Conservation (phyloP, 164 flowering plant genomes). For the Magnolia sinica region DNA sequence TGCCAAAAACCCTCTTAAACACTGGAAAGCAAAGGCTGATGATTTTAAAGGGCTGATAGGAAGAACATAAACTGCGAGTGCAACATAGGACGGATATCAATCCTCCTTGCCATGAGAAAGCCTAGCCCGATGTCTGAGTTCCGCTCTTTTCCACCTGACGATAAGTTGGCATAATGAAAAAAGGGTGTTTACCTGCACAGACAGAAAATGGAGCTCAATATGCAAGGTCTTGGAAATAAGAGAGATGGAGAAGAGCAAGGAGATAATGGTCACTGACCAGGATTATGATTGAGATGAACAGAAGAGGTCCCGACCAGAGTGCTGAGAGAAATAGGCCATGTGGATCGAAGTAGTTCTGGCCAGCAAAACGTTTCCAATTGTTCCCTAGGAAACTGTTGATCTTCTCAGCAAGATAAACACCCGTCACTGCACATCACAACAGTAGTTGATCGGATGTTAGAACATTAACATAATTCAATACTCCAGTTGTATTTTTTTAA, state of each 20-base stretch:
- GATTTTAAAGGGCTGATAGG: not conserved
- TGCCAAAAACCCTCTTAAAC: too few relatives aligned
- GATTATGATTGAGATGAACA: constrained; percentile 61
- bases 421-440: constrained; percentile 53
- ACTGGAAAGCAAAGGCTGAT: not conserved
- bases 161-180: constrained; percentile 64
- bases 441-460: not conserved
- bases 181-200: constrained; percentile 71
- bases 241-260: not conserved
- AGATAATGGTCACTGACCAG: constrained; percentile 51
- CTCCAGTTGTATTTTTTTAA: not conserved
- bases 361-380: constrained; percentile 83
- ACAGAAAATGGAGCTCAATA: constrained; percentile 3
- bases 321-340: constrained; percentile 76
- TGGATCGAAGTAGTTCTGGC: constrained; percentile 81
- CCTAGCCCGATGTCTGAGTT: constrained; percentile 81
- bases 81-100: constrained; percentile 14
- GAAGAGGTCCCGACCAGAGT: constrained; percentile 96
- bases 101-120: constrained; percentile 58
- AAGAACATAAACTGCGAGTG: not conserved
- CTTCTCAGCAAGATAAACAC: constrained; percentile 86
- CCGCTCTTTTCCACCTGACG: constrained; percentile 85
- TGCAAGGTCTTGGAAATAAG: not conserved
- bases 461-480: not conserved
- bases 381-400: constrained; percentile 51